A percentile compares a stretch with the other conserved stretches of the same genome.
Conservation (phyloP, 257 asterid species). For the Solanum chilense region DNA sequence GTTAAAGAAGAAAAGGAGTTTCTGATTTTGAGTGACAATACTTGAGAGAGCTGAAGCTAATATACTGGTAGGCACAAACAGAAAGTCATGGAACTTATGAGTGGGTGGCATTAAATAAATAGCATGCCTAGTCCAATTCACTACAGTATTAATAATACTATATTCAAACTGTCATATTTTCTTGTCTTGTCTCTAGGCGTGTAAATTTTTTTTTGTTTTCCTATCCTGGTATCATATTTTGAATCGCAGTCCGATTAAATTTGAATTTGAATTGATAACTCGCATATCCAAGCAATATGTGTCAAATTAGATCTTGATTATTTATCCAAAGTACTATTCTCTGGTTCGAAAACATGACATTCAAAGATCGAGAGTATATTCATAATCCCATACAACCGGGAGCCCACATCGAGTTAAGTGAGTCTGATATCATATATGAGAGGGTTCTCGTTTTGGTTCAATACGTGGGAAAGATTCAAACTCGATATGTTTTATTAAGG, state of each 20-base stretch:
- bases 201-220: not conserved
- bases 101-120: conserved; percentile 28
- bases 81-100: conserved; percentile 27
- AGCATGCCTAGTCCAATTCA: conserved; percentile 18
- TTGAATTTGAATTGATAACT: fast-evolving
- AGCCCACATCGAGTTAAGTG: not conserved
- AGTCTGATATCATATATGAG: too few species aligned
- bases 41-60: not conserved
- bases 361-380: not conserved
- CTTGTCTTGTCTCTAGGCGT: conserved; percentile 8
- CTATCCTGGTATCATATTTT: fast-evolving
- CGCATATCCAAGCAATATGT: fast-evolving
- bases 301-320: not conserved
- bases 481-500: not conserved
- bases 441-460: not conserved
- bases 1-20: not conserved
- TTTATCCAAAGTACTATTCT: not conserved
- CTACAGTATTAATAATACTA: not conserved
- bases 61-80: conserved; percentile 22
- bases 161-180: conserved; percentile 3
- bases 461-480: not conserved
- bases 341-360: not conserved
- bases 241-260: fast-evolving
- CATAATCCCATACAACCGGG: fast-evolving
- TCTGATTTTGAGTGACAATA: not conserved